phyloP scores from a whole-genome alignment of 2,329 filamentous ascomycete species.

The Fusarium penzigii region DNA sequence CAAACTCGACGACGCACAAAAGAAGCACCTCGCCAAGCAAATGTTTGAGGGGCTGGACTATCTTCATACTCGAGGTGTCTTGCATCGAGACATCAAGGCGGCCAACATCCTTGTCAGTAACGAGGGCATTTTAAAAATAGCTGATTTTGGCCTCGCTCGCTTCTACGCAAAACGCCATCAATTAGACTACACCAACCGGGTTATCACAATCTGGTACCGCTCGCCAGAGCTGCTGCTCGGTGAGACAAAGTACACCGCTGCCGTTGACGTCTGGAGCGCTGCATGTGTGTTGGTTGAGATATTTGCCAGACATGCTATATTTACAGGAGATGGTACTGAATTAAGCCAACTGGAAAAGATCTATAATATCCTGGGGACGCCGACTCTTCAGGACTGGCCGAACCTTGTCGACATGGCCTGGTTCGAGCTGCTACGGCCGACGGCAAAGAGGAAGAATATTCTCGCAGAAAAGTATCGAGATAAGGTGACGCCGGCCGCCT shows the following conservation, averaged over 20 bases:
- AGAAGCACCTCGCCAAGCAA: slow-evolving; percentile 90
- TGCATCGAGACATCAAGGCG: slow-evolving; percentile 97
- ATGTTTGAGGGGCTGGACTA: slow-evolving; percentile 94
- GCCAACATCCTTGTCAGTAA: slow-evolving; percentile 96
- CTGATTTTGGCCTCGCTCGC: slow-evolving; percentile 92
- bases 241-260: slow-evolving; percentile 86
- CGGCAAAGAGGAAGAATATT: slow-evolving; percentile 68
- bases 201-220: slow-evolving; percentile 92
- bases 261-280: slow-evolving; percentile 95
- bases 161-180: slow-evolving; percentile 94
- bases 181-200: slow-evolving; percentile 95
- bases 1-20: slow-evolving; percentile 79
- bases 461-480: slow-evolving; percentile 85
- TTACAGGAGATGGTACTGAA: slow-evolving; percentile 93
- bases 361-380: slow-evolving; percentile 89
- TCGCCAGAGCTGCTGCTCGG: slow-evolving; percentile 85
- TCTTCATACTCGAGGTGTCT: slow-evolving; percentile 85
- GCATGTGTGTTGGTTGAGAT: slow-evolving; percentile 97
- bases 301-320: slow-evolving; percentile 90
- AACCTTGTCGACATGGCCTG: slow-evolving; percentile 91
- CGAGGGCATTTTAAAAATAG: slow-evolving; percentile 84
- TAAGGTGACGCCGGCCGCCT: slow-evolving; percentile 74
- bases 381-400: slow-evolving; percentile 83
- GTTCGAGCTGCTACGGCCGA: slow-evolving; percentile 88
- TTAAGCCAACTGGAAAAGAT: slow-evolving; percentile 96